These are phyloP conservation scores for Xerophyta viscosa DNA, from an alignment of 106 monocot species.

Conservation along the genomic window DNA sequence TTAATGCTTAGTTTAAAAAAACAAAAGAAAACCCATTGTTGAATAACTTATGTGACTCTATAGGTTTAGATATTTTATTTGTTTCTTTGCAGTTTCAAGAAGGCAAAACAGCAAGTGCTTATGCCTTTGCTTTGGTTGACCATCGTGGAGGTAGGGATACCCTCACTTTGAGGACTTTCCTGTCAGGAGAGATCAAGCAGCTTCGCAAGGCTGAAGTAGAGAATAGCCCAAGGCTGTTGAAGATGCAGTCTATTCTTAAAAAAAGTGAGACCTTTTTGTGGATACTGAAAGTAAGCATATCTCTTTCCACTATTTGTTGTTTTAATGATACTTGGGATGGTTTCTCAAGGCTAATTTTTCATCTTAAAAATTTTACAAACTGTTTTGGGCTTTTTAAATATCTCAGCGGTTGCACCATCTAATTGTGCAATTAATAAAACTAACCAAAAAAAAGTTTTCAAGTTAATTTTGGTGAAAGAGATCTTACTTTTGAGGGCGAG, in stretches of 20 bases:
- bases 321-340: neutral
- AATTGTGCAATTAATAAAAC: no score
- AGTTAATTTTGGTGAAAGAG: no score
- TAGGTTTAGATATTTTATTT: no score
- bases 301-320: neutral
- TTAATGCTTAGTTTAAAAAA: no score
- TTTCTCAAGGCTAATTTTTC: no score
- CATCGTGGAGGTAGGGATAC: conserved; percentile 50
- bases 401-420: no score
- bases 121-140: conserved; percentile 80
- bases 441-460: no score
- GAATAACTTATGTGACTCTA: no score
- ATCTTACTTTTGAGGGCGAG: no score
- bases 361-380: no score
- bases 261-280: conserved; percentile 30
- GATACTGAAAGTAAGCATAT: conserved; percentile 50
- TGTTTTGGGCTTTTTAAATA: no score
- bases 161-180: conserved; percentile 45
- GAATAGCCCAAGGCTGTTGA: conserved; percentile 42
- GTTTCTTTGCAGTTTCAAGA: conserved; percentile 57
- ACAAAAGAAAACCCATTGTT: no score
- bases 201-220: conserved; percentile 32
- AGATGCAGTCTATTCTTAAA: conserved; percentile 40
- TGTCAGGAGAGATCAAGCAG: conserved; percentile 47
- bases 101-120: conserved; percentile 46